A percentile compares a stretch with the other conserved stretches of the same genome.
Evolutionary conservation across 2,329 filamentous ascomycete genomes (phyloP).

Genomic region (Akanthomyces muscarius): DNA sequence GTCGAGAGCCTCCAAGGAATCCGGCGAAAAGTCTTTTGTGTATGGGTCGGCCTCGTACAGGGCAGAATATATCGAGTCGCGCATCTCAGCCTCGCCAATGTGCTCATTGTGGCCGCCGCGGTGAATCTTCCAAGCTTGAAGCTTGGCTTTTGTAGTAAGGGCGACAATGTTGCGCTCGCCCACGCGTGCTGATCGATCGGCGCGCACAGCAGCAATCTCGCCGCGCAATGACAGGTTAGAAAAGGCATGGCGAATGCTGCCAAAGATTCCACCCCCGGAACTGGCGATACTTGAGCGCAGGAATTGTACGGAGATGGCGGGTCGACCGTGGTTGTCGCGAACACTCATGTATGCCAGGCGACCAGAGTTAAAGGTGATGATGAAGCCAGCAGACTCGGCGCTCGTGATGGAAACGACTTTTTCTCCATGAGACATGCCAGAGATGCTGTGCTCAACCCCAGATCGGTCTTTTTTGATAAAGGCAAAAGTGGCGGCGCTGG

Average conservation of each 20-base stretch:
- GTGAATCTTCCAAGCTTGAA: conserved; percentile 86
- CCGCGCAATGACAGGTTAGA: conserved; percentile 66
- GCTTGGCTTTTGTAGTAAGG: conserved; percentile 68
- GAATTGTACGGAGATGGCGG: conserved; percentile 73
- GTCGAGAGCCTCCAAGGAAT: conserved; percentile 72
- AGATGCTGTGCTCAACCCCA: conserved; percentile 70
- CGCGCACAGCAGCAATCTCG: conserved; percentile 75
- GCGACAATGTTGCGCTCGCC: conserved; percentile 84
- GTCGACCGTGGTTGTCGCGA: conserved; percentile 81
- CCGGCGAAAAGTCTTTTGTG: conserved; percentile 45
- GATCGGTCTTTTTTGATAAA: conserved; percentile 78
- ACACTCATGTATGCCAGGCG: conserved; percentile 82
- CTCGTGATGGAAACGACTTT: conserved; percentile 72
- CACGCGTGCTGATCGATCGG: conserved; percentile 65
- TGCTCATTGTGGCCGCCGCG: conserved; percentile 80
- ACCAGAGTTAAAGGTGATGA: conserved; percentile 80
- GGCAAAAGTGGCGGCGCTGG: conserved; percentile 78
- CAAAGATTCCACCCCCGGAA: conserved; percentile 65
- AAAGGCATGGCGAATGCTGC: conserved; percentile 74
- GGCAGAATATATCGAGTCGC: conserved; percentile 58
- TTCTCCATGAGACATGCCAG: conserved; percentile 75
- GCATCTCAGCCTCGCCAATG: conserved; percentile 66
- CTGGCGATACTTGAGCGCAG: conserved; percentile 60
- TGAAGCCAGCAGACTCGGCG: conserved; percentile 80
- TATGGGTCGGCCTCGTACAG: conserved; percentile 54